Evolutionary conservation across 139 green algal species (phyloP).

Genomic region (Tetradesmus lagerheimii): DNA sequence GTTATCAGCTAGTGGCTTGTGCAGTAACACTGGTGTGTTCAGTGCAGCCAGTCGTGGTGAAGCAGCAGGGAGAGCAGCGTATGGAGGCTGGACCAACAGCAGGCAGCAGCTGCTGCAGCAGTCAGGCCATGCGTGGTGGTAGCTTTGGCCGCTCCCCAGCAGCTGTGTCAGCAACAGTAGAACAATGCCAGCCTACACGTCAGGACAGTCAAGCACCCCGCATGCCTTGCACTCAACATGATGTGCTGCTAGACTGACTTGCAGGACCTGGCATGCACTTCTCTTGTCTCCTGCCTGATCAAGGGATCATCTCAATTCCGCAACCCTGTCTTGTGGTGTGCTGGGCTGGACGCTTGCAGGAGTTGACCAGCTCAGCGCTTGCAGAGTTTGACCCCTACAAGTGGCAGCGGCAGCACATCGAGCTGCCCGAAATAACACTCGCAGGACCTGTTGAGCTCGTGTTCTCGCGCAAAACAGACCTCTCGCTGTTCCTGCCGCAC

Average conservation of each 20-base stretch:
- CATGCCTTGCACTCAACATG: too few species aligned
- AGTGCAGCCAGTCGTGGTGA: not conserved
- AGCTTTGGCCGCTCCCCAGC: not conserved
- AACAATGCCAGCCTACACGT: too few species aligned
- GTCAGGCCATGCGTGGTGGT: slow-evolving; percentile 1
- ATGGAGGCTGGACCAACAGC: not conserved
- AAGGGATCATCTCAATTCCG: too few species aligned
- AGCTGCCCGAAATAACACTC: slow-evolving; percentile 43
- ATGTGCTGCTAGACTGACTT: too few species aligned
- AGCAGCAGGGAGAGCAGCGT: not conserved
- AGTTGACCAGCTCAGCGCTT: slow-evolving; percentile 14
- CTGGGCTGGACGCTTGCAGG: not conserved
- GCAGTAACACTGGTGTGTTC: too few species aligned
- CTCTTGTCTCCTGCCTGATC: too few species aligned
- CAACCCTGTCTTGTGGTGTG: not conserved
- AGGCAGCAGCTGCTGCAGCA: not conserved
- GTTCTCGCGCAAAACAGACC: slow-evolving; percentile 15
- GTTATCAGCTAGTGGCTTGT: too few species aligned
- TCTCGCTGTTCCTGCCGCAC: slow-evolving; percentile 41
- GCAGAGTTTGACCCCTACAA: slow-evolving; percentile 42
- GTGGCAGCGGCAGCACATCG: slow-evolving; percentile 41
- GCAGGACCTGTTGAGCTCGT: slow-evolving; percentile 44
- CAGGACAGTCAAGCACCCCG: too few species aligned
- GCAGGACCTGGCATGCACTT: too few species aligned
- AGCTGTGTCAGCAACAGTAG: not conserved